Evolutionary conservation across 345 rosid species (phyloP), one percentile per base, ranked within the genome.

Genomic region (Mercurialis annua): DNA sequence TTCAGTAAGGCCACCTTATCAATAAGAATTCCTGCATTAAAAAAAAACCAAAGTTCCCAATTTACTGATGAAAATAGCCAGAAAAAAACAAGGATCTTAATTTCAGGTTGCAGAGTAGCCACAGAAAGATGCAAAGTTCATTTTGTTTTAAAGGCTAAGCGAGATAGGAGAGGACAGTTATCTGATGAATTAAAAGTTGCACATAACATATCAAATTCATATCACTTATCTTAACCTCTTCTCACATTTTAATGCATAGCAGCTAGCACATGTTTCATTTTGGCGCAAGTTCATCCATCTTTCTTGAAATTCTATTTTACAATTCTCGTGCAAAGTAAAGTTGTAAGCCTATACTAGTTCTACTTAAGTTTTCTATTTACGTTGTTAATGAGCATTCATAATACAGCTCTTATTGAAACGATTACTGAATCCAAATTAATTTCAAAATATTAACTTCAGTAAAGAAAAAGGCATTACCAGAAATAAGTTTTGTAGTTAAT

Each of bases 1-100:
- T 83, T 72, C 70, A 94, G 80, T 59, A 67, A 73, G 20, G 96
- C 95, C 61, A 89, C 97, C 84, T 86, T 91, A 79, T 94, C 99
- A 50, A 94, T 80, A 40, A 98, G 85, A 74, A 89, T 77, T 38
- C 98, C 99, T 94, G 84, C 49, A 47, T 44, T 43, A 47, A 54
- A 54, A 59, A 50, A 53, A 48, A 12, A 50, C 26, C 11, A 76
- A 4, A 62, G 48, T 36, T 18, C 60, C 30, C 31, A 40, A n/a
- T n/a, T n/a, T n/a, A n/a, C n/a, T n/a, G n/a, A n/a, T n/a, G n/a
- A n/a, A n/a, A n/a, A n/a, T n/a, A n/a, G n/a, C n/a, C n/a, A n/a
- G n/a, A n/a, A n/a, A n/a, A n/a, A n/a, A n/a, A n/a, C n/a, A n/a
- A n/a, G n/a, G n/a, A n/a, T n/a, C n/a, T n/a, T n/a, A n/a, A n/a